phyloP scores from a whole-genome alignment of 2,329 filamentous ascomycete genomes.

The Biscogniauxia marginata region DNA sequence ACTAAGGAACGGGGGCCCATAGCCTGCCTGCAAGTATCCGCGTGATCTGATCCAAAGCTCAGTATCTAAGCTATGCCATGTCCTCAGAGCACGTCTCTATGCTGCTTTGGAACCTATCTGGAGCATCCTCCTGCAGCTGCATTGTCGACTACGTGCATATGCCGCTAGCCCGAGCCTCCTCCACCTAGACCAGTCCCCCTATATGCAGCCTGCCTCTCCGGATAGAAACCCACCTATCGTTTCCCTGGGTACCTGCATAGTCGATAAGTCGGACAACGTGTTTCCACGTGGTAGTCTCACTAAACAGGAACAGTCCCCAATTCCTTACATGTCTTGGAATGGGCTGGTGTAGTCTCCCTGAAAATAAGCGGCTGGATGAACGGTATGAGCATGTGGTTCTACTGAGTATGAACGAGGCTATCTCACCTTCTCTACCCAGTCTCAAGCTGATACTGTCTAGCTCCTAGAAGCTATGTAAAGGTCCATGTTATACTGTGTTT shows the following conservation, averaged over 20 bases:
- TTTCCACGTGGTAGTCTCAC: background rate
- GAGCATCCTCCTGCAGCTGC: background rate
- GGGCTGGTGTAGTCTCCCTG: background rate
- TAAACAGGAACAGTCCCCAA: background rate
- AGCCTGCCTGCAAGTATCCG: no score
- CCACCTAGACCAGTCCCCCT: background rate
- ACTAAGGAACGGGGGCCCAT: no score
- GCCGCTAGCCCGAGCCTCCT: background rate
- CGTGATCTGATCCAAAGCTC: background rate
- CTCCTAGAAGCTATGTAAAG: background rate
- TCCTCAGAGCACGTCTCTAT: background rate
- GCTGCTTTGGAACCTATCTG: background rate
- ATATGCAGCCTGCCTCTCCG: background rate
- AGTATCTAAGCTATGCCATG: background rate
- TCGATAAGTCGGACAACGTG: background rate
- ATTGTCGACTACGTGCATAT: background rate
- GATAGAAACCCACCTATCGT: background rate
- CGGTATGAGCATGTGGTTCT: background rate
- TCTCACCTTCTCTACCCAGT: background rate
- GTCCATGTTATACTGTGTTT: background rate
- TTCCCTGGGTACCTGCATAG: background rate
- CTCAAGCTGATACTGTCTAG: background rate
- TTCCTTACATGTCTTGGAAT: background rate
- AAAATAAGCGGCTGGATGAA: background rate
- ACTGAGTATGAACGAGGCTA: background rate